phyloP scores from a whole-genome alignment of 805 yeast genomes.

The Hanseniaspora occidentalis region DNA sequence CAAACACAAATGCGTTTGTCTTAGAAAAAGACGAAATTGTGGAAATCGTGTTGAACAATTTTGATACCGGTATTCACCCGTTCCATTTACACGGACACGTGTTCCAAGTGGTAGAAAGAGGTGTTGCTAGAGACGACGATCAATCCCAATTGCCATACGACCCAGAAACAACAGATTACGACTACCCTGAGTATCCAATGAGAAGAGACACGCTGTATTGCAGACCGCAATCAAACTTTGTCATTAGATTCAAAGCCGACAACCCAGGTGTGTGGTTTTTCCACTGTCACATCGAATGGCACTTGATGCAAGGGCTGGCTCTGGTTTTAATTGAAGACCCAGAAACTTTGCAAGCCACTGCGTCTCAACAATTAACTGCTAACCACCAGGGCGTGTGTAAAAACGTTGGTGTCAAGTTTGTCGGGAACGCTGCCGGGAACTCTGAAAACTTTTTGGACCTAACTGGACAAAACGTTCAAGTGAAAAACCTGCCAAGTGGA shows the following conservation, averaged over 20 bases:
- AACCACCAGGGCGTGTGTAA: slow-evolving; percentile 51
- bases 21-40: slow-evolving; percentile 43
- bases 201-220: slow-evolving; percentile 73
- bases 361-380: slow-evolving; percentile 46
- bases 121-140: slow-evolving; percentile 41
- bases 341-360: slow-evolving; percentile 39
- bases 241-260: slow-evolving; percentile 76
- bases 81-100: slow-evolving; percentile 89
- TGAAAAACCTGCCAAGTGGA: slow-evolving; percentile 58
- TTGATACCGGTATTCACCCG: slow-evolving; percentile 89
- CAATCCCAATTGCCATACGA: slow-evolving; percentile 46
- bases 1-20: slow-evolving; percentile 66
- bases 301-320: slow-evolving; percentile 88
- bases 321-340: slow-evolving; percentile 79
- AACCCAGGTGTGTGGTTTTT: slow-evolving; percentile 98
- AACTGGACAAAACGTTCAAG: slow-evolving; percentile 64
- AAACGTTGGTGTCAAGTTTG: slow-evolving; percentile 35
- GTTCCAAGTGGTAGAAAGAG: slow-evolving; percentile 75
- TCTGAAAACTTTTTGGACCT: slow-evolving; percentile 49
- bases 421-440: slow-evolving; percentile 90
- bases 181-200: slow-evolving; percentile 66
- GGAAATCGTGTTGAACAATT: slow-evolving; percentile 74
- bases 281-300: slow-evolving; percentile 99
- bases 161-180: slow-evolving; percentile 31
- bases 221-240: slow-evolving; percentile 74